Percentiles rank a stretch among this genome's conserved stretches.
phyloP scores from a whole-genome alignment of 305 asterid species.

The Fraxinus sp. region DNA sequence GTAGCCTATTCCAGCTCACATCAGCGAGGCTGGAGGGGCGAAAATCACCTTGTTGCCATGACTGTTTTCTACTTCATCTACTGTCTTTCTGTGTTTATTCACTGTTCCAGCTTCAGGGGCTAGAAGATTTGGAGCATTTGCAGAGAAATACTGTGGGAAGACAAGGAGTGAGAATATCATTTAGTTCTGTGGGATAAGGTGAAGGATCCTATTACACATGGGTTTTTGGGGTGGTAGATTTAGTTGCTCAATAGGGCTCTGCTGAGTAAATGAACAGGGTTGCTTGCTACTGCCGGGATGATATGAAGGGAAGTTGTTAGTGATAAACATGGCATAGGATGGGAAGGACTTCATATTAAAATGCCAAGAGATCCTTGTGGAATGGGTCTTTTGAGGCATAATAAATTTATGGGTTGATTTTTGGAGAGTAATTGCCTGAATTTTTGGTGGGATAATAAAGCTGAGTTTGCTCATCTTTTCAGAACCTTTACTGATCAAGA shows the following conservation, averaged over 20 bases:
- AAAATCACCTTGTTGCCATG: neutral
- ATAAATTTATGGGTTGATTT: neutral
- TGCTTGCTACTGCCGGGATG: neutral
- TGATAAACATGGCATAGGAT: neutral
- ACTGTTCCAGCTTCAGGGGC: neutral
- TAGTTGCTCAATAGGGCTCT: neutral
- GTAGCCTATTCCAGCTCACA: too few species aligned
- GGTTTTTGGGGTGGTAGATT: neutral
- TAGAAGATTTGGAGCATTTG: neutral
- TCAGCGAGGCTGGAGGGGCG: neutral
- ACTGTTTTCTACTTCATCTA: neutral
- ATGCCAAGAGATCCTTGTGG: neutral
- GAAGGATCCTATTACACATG: neutral
- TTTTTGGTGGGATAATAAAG: neutral
- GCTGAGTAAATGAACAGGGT: neutral
- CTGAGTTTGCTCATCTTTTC: neutral
- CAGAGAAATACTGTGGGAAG: neutral
- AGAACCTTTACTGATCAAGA: neutral
- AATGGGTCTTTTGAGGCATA: neutral
- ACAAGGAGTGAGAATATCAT: neutral
- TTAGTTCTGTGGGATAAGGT: neutral
- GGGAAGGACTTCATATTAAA: neutral
- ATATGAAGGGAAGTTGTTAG: neutral
- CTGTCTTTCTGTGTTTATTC: neutral
- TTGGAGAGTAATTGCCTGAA: neutral